These are phyloP conservation scores for Mediolabrus comicus DNA, from an alignment of 108 stramenopile genomes.

Conservation along the genomic window DNA sequence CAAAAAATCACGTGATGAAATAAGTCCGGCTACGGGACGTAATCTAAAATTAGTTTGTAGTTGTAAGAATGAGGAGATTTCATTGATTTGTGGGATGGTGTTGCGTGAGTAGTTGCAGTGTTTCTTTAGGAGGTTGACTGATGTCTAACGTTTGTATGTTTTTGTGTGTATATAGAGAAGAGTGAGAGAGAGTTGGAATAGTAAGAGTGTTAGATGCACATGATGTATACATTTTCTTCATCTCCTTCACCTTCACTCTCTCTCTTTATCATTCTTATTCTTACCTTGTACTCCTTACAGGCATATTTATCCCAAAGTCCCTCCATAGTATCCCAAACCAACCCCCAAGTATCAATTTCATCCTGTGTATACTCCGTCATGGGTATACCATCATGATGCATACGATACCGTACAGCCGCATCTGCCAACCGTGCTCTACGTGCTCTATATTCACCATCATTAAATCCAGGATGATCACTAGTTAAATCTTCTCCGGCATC, in stretches of 20 bases:
- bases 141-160: slow-evolving; percentile 23
- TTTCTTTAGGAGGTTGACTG: slow-evolving; percentile 73
- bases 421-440: slow-evolving; percentile 76
- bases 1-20: slow-evolving; percentile 95
- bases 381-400: slow-evolving; percentile 76
- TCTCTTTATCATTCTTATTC: too few relatives aligned
- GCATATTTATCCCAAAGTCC: slow-evolving; percentile 84
- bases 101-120: slow-evolving; percentile 85
- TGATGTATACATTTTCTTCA: too few relatives aligned
- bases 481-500: slow-evolving; percentile 86
- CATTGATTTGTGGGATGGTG: slow-evolving; percentile 85
- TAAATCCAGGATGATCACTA: slow-evolving; percentile 90
- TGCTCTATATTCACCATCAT: slow-evolving; percentile 81
- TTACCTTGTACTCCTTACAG: slow-evolving; percentile 86
- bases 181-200: background rate
- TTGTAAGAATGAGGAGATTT: slow-evolving; percentile 84
- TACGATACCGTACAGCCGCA: slow-evolving; percentile 60
- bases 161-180: background rate
- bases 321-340: slow-evolving; percentile 89
- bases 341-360: slow-evolving; percentile 91
- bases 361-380: slow-evolving; percentile 84
- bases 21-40: slow-evolving; percentile 93
- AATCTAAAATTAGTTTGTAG: slow-evolving; percentile 81
- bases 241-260: too few relatives aligned
- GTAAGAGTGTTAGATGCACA: too few relatives aligned